Conservation (phyloP, 352 stramenopile species). For the Globisporangium viniferum region DNA sequence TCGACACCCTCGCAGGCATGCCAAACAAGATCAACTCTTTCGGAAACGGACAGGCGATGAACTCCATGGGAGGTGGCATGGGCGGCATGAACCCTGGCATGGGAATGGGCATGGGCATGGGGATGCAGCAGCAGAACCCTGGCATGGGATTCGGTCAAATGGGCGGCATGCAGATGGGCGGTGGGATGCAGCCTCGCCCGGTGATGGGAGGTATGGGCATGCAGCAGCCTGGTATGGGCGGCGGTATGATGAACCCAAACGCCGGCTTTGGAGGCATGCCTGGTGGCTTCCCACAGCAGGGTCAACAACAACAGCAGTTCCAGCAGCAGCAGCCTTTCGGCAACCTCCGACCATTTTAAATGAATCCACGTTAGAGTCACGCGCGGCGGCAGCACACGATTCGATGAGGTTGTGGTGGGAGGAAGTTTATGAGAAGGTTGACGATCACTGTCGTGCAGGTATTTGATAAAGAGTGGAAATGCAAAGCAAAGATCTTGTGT, state of each 20-base stretch:
- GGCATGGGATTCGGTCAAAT: conserved; percentile 31
- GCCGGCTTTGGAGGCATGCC: conserved; percentile 37
- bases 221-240: conserved; percentile 40
- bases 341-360: conserved; percentile 51
- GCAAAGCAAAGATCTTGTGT: neutral
- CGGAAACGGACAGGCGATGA: conserved; percentile 44
- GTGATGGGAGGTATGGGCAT: conserved; percentile 42
- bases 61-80: conserved; percentile 43
- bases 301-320: conserved; percentile 40
- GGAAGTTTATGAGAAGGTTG: neutral
- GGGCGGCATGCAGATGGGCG: conserved; percentile 27
- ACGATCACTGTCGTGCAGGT: conserved; percentile 4
- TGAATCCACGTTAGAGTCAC: conserved; percentile 6
- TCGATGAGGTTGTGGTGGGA: neutral
- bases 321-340: conserved; percentile 55
- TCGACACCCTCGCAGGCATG: conserved; percentile 80
- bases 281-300: conserved; percentile 42
- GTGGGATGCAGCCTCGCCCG: conserved; percentile 24
- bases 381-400: neutral
- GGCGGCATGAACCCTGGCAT: conserved; percentile 42
- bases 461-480: conserved; percentile 7
- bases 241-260: conserved; percentile 59
- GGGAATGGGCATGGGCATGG: conserved; percentile 25
- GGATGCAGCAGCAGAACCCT: conserved; percentile 21
- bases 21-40: conserved; percentile 58